These are phyloP conservation scores for Truncatella angustata DNA, from an alignment of 2,329 filamentous ascomycete species.

Conservation along the genomic window DNA sequence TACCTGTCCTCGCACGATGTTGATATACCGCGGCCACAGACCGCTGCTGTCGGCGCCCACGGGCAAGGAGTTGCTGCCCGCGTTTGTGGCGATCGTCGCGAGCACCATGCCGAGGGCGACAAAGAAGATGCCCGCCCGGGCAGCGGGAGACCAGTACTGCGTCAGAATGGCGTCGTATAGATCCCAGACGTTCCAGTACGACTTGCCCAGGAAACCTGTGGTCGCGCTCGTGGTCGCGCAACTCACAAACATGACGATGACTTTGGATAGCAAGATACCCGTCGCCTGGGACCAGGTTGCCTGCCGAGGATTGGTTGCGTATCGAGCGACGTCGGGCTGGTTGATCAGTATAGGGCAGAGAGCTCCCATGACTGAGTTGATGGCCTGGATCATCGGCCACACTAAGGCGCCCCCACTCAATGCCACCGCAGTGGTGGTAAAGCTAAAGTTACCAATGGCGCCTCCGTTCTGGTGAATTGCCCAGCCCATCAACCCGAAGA, in stretches of 20 bases:
- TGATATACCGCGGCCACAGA: conserved; percentile 39
- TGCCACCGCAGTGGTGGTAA: conserved; percentile 7
- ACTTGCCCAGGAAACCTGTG: conserved; percentile 28
- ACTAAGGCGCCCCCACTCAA: conserved; percentile 23
- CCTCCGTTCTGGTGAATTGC: conserved; percentile 47
- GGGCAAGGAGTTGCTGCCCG: conserved; percentile 37
- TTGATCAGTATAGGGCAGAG: conserved; percentile 33
- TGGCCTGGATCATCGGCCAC: conserved; percentile 38
- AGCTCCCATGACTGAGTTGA: conserved; percentile 39
- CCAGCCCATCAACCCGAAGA: conserved; percentile 42
- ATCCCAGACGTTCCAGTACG: conserved; percentile 36
- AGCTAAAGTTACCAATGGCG: conserved; percentile 14
- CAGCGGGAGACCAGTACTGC: conserved; percentile 33
- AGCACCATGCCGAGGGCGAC: conserved; percentile 22
- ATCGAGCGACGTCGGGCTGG: conserved; percentile 40
- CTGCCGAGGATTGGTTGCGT: conserved; percentile 24
- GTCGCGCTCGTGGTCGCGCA: conserved; percentile 36
- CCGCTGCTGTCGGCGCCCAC: conserved; percentile 39
- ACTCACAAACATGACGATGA: conserved; percentile 39
- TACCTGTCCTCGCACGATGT: conserved; percentile 39
- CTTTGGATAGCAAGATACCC: conserved; percentile 34
- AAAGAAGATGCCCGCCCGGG: conserved; percentile 35
- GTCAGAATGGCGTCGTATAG: conserved; percentile 36
- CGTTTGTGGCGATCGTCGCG: conserved; percentile 40
- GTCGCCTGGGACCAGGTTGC: conserved; percentile 29